phyloP scores from a whole-genome alignment of 768 basidiomycete genomes.

The Tricholoma hemisulphureum region DNA sequence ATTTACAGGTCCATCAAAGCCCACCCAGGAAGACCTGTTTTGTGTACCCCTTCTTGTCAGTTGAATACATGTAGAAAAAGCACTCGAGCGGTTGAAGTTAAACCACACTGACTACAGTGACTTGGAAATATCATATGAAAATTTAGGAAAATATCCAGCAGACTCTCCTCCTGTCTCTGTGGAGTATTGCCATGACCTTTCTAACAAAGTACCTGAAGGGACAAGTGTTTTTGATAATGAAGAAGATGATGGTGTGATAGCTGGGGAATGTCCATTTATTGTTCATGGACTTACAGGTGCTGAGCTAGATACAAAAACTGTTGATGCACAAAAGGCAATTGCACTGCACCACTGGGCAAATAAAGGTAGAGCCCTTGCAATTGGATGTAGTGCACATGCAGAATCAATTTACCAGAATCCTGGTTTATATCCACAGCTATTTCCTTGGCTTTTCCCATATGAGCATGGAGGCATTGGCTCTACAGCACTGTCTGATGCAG shows the following conservation, averaged over 20 bases:
- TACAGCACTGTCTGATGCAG: conserved; percentile 11
- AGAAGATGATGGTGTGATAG: conserved; percentile 26
- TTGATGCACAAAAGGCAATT: conserved; percentile 15
- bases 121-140: conserved; percentile 27
- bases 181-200: conserved; percentile 15
- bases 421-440: conserved; percentile 37
- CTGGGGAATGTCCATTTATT: conserved; percentile 35
- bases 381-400: conserved; percentile 22
- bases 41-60: conserved; percentile 1
- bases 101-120: conserved; percentile 36
- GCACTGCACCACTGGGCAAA: conserved; percentile 27
- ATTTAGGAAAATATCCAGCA: conserved; percentile 21
- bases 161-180: conserved; percentile 23
- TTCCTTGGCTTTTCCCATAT: conserved; percentile 44
- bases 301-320: conserved; percentile 17
- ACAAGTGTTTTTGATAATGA: conserved; percentile 26
- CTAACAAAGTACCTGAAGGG: conserved; percentile 23
- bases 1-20: conserved; percentile 27
- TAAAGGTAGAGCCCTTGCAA: conserved; percentile 21
- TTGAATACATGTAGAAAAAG: conserved; percentile 5
- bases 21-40: conserved; percentile 23
- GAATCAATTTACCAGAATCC: conserved; percentile 33
- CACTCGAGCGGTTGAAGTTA: conserved; percentile 35
- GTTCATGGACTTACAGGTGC: conserved; percentile 36
- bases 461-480: conserved; percentile 26